Percentiles rank a stretch among this genome's conserved stretches.
Evolutionary conservation across 805 yeast genomes (phyloP).

Genomic region (Saccharomyces jurei): DNA sequence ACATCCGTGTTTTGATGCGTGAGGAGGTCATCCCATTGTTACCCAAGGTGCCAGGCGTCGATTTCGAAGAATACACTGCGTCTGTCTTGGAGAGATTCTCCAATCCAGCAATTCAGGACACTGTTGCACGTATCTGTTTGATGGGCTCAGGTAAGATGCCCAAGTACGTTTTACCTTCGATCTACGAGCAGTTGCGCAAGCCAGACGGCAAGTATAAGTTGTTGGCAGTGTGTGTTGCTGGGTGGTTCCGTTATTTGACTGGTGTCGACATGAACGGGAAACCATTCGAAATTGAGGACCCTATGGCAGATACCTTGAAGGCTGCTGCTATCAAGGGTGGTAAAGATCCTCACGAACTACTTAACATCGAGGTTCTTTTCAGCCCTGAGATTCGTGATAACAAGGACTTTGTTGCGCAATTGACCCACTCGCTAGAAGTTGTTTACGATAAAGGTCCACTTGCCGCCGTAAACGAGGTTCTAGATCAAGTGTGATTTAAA

Average conservation of each 20-base stretch:
- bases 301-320: slow-evolving; percentile 3
- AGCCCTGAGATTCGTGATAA: slow-evolving; percentile 2
- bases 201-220: slow-evolving; percentile 2
- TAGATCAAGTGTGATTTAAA: background rate
- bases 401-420: slow-evolving; percentile 1
- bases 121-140: slow-evolving; percentile 5
- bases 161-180: slow-evolving; percentile 6
- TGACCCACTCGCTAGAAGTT: background rate
- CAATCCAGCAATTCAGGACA: slow-evolving; percentile 6
- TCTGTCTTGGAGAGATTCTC: slow-evolving; percentile 5
- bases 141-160: slow-evolving; percentile 10
- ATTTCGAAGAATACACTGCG: slow-evolving; percentile 3
- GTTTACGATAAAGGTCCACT: slow-evolving; percentile 4
- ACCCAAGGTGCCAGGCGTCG: slow-evolving; percentile 4
- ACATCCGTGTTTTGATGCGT: slow-evolving; percentile 3
- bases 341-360: slow-evolving; percentile 1
- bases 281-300: slow-evolving; percentile 3
- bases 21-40: slow-evolving; percentile 6
- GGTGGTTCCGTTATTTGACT: slow-evolving; percentile 8
- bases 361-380: slow-evolving; percentile 1
- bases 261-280: slow-evolving; percentile 4
- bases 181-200: slow-evolving; percentile 4
- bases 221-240: slow-evolving; percentile 5
- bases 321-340: slow-evolving; percentile 5
- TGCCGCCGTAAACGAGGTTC: background rate